Evolutionary conservation across 1,284 basidiomycete species (phyloP).

Genomic region (Volvariella surrecta): DNA sequence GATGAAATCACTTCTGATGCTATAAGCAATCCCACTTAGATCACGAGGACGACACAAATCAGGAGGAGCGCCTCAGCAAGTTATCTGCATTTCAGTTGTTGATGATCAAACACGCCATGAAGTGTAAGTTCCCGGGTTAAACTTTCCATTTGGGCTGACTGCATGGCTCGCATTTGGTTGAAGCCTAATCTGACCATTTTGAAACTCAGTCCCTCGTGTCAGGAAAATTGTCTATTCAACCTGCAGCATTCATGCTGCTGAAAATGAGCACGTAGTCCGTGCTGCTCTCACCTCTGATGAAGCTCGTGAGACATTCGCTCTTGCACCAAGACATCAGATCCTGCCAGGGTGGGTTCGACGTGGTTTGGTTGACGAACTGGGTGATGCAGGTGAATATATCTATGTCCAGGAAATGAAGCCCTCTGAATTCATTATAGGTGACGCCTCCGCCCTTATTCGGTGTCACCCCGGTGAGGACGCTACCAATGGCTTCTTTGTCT

Average conservation of each 20-base stretch:
- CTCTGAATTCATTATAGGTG: slow-evolving; percentile 31
- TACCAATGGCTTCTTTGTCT: slow-evolving; percentile 94
- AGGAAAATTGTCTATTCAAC: slow-evolving; percentile 92
- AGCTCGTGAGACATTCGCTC: slow-evolving; percentile 51
- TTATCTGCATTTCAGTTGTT: slow-evolving; percentile 84
- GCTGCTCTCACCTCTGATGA: slow-evolving; percentile 65
- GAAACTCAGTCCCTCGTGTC: slow-evolving; percentile 47
- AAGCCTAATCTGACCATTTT: not conserved
- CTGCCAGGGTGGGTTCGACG: slow-evolving; percentile 76
- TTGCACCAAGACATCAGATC: slow-evolving; percentile 60
- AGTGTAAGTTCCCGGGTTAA: slow-evolving; percentile 46
- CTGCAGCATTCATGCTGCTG: slow-evolving; percentile 84
- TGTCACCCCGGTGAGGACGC: slow-evolving; percentile 80
- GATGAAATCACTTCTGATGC: slow-evolving; percentile 1
- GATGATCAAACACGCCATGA: slow-evolving; percentile 94
- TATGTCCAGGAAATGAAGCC: slow-evolving; percentile 1
- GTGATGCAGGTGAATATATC: slow-evolving; percentile 28
- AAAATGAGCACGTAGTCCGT: slow-evolving; percentile 77
- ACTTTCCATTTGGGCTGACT: not conserved
- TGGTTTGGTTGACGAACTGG: slow-evolving; percentile 61
- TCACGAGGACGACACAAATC: slow-evolving; percentile 32
- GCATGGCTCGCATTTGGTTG: not conserved
- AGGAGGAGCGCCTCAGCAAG: slow-evolving; percentile 68
- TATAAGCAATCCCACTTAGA: slow-evolving; percentile 15
- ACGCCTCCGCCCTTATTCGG: slow-evolving; percentile 69